Conservation (phyloP, 2,329 filamentous ascomycete species). For the Ophiostoma triangulosporum region DNA sequence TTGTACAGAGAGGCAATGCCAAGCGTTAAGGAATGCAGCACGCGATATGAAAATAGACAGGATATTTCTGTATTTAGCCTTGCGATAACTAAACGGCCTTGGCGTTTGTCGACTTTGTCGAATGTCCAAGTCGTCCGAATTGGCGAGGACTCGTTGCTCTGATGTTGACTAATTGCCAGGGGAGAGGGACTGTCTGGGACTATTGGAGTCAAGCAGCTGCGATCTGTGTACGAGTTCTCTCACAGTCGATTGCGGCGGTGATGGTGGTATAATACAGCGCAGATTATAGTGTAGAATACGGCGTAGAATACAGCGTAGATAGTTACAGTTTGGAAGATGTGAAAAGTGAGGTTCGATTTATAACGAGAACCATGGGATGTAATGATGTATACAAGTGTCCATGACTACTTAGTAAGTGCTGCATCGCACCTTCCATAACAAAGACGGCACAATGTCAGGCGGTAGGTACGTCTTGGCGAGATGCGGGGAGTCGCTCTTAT, state of each 20-base stretch:
- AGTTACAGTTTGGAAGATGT: too few relatives aligned
- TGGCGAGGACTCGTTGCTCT: background rate
- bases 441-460: background rate
- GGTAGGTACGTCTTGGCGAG: background rate
- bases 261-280: too few relatives aligned
- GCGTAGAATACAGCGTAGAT: too few relatives aligned
- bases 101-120: background rate
- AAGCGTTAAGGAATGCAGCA: background rate
- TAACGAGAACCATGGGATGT: too few relatives aligned
- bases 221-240: conserved; percentile 4
- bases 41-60: background rate
- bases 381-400: too few relatives aligned
- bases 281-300: too few relatives aligned
- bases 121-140: background rate
- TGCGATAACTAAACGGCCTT: background rate
- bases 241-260: background rate
- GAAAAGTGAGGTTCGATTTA: background rate
- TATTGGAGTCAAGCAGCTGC: conserved; percentile 3
- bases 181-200: background rate
- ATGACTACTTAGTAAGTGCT: background rate
- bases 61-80: background rate
- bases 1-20: background rate
- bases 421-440: background rate
- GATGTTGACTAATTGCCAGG: background rate
- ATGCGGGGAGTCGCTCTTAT: conserved; percentile 1